phyloP scores from a whole-genome alignment of 768 basidiomycete species.

The Psilocybe cubensis region DNA sequence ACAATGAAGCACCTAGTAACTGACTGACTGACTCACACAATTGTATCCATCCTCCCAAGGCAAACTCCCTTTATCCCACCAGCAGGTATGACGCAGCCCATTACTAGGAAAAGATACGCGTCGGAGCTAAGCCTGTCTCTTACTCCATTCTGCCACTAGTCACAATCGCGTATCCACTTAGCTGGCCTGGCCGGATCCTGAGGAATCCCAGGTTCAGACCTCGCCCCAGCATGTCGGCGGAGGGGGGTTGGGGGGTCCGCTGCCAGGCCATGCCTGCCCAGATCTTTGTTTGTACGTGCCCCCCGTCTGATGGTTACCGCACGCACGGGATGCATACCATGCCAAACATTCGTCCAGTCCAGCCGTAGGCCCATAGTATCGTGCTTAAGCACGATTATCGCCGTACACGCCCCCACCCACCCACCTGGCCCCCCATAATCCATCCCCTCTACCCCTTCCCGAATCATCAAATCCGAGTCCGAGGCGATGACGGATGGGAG shows the following conservation, averaged over 20 bases:
- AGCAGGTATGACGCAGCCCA: not conserved
- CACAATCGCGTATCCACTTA: not conserved
- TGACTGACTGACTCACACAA: no score
- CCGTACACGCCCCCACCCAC: not conserved
- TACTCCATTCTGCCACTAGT: constrained; percentile 8
- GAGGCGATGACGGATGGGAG: constrained; percentile 4
- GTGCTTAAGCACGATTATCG: not conserved
- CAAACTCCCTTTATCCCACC: not conserved
- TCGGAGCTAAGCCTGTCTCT: not conserved
- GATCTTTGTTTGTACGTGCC: constrained; percentile 1
- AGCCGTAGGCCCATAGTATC: no score
- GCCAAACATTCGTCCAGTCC: not conserved
- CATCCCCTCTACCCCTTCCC: no score
- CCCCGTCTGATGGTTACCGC: constrained; percentile 11
- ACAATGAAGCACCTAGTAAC: not conserved
- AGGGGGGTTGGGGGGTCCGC: no score
- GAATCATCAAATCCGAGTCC: constrained; percentile 3
- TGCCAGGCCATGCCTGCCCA: no score
- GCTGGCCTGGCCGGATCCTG: not conserved
- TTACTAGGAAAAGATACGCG: not conserved
- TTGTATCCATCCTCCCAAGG: no score
- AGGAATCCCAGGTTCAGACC: constrained; percentile 3
- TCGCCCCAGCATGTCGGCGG: constrained; percentile 4
- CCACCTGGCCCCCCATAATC: no score
- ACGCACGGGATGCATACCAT: not conserved